Evolutionary conservation across 1,284 basidiomycete genomes (phyloP), one percentile per base, ranked within the genome.

Genomic region (Caloboletus firmus): DNA sequence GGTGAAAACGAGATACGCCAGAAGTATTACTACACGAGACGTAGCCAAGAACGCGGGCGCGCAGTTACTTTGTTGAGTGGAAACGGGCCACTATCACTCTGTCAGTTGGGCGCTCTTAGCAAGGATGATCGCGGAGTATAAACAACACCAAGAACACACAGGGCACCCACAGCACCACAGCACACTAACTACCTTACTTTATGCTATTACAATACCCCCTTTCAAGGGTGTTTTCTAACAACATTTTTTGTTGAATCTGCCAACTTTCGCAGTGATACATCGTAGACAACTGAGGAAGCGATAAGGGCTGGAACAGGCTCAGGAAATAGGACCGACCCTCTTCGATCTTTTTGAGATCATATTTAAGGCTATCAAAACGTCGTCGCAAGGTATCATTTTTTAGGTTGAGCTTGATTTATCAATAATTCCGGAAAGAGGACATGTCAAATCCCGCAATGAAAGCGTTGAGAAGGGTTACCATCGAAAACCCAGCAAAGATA

Each of bases 291-390:
- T 91, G 59, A 24, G 52, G 36, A 32, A 48, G 28, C 8, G 7
- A 36, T 55, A 49, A 59, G 64, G 50, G 12, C 20, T 5, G n/a
- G 30, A 48, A 3, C 45, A 36, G 45, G 37, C 43, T 51, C 41
- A 31, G 45, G 11, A 57, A 15, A 47, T 42, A 40, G 22, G 28
- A 62, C 76, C 57, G 51, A 83, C 91, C 91, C 83, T 93, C 92
- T 75, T 94, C 91, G 22, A 93, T 89, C 63, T 91, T 91, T 72
- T 93, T 93, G 61, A 94, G 82, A 66, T 93, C 91, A 62, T 93
- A 94, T 67, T 93, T 92, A 24, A 93, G 72, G 60, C 86, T 84
- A 63, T 91, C 91, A 64, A 91, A 94, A 49, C 91, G 75, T 56
- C 89, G 81, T 11, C 91, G 83, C 5, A 94, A 74, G 0, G 76